phyloP scores from a whole-genome alignment of 1,284 basidiomycete species.

The Cystobasidium sp. region DNA sequence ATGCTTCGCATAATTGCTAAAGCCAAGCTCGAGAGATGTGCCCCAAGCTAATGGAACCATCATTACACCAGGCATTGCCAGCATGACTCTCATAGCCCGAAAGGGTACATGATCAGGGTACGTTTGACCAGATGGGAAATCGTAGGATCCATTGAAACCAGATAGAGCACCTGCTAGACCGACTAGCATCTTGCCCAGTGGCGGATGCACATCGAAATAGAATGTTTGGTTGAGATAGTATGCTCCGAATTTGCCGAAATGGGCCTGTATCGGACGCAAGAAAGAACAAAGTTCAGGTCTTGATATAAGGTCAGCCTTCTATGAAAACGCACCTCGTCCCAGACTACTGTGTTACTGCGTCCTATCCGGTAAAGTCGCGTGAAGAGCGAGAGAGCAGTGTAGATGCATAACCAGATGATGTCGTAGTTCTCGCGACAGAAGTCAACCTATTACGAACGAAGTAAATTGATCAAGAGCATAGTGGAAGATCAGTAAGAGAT shows the following conservation, averaged over 20 bases:
- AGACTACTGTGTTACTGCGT: constrained; percentile 82
- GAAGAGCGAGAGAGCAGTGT: constrained; percentile 90
- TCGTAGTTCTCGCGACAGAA: constrained; percentile 33
- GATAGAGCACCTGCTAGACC: constrained; percentile 87
- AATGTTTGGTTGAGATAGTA: constrained; percentile 95
- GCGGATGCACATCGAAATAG: constrained; percentile 97
- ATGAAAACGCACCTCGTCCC: constrained; percentile 75
- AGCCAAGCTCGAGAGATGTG: constrained; percentile 91
- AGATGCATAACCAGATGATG: constrained; percentile 65
- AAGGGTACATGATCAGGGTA: constrained; percentile 89
- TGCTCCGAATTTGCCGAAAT: constrained; percentile 95
- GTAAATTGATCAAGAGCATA: not conserved
- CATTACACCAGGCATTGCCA: constrained; percentile 90
- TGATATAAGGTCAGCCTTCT: no score
- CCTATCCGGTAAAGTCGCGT: constrained; percentile 95
- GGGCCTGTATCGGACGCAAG: constrained; percentile 62
- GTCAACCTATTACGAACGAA: not conserved
- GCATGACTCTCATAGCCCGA: constrained; percentile 90
- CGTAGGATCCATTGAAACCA: constrained; percentile 89
- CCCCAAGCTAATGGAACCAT: constrained; percentile 97
- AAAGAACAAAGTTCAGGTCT: not conserved
- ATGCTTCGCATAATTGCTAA: constrained; percentile 88
- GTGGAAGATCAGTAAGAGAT: not conserved
- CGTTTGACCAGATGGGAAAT: constrained; percentile 87
- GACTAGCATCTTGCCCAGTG: constrained; percentile 97